Percentiles rank a stretch among this genome's conserved stretches.
Conservation (phyloP, 192 early-diverging fungal species). For the Thoreauomyces humboldtii region DNA sequence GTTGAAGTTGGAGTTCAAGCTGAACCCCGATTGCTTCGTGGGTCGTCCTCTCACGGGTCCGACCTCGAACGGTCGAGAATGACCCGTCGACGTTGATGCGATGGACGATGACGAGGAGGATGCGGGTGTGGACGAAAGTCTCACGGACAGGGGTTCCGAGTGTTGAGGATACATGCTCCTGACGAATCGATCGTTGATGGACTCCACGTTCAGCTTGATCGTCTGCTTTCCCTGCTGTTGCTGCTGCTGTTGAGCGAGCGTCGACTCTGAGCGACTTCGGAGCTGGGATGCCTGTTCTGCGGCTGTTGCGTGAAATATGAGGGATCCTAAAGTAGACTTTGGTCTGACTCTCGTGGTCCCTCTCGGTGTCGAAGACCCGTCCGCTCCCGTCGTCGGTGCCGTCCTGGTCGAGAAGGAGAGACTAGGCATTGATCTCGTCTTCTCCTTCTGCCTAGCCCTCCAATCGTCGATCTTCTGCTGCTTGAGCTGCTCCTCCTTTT, state of each 20-base stretch:
- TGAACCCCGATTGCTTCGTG: too few species aligned
- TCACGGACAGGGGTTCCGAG: background rate
- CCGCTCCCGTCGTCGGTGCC: background rate
- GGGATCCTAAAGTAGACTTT: too few species aligned
- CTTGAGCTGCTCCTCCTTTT: conserved; percentile 19
- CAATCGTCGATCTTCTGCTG: conserved; percentile 18
- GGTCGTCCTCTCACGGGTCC: background rate
- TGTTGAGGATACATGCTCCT: background rate
- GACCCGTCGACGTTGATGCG: too few species aligned
- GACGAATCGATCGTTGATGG: conserved; percentile 25
- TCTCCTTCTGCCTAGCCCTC: conserved; percentile 13
- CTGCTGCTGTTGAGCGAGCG: background rate
- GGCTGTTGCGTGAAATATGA: background rate
- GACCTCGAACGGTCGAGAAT: background rate
- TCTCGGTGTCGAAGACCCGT: background rate
- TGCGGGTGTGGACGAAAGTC: background rate
- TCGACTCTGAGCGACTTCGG: too few species aligned
- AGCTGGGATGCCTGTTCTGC: background rate
- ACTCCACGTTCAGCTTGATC: conserved; percentile 25
- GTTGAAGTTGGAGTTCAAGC: too few species aligned
- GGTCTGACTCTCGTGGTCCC: background rate
- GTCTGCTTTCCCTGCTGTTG: background rate
- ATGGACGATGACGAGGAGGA: too few species aligned
- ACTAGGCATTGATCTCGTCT: conserved; percentile 9
- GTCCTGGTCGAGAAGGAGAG: background rate